These are phyloP conservation scores for Lactuca saligna DNA, from an alignment of 129 eudicot genomes.

Conservation along the genomic window DNA sequence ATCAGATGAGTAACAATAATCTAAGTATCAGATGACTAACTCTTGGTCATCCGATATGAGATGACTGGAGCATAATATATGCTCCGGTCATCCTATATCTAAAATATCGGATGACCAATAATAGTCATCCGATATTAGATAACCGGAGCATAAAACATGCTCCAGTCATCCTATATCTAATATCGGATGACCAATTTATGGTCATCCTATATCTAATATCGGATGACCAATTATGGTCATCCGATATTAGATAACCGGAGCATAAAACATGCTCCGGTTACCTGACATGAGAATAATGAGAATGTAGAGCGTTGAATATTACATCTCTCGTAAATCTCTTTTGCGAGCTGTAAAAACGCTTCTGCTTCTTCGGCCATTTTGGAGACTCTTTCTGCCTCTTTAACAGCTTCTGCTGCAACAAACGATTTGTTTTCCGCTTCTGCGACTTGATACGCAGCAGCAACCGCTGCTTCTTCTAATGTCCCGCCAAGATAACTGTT, in stretches of 20 bases:
- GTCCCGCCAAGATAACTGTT: constrained; percentile 51
- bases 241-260: background rate
- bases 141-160: no score
- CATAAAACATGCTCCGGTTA: background rate
- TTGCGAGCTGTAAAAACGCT: constrained; percentile 45
- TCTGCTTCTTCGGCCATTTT: constrained; percentile 76
- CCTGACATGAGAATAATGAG: background rate
- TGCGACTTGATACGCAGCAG: constrained; percentile 64
- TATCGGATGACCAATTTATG: no score
- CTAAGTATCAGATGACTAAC: no score
- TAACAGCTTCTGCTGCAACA: constrained; percentile 78
- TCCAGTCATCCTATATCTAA: no score
- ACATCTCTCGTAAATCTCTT: constrained; percentile 64
- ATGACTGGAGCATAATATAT: no score
- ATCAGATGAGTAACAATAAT: no score
- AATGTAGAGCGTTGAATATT: constrained; percentile 10
- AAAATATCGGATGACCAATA: no score
- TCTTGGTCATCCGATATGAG: no score
- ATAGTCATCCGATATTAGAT: no score
- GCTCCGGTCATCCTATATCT: no score
- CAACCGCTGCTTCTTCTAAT: constrained; percentile 55
- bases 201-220: no score
- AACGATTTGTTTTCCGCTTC: constrained; percentile 78
- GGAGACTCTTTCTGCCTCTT: constrained; percentile 65
- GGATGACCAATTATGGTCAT: no score